phyloP scores from a whole-genome alignment of 352 stramenopile species.

The Pythium monospermum region DNA sequence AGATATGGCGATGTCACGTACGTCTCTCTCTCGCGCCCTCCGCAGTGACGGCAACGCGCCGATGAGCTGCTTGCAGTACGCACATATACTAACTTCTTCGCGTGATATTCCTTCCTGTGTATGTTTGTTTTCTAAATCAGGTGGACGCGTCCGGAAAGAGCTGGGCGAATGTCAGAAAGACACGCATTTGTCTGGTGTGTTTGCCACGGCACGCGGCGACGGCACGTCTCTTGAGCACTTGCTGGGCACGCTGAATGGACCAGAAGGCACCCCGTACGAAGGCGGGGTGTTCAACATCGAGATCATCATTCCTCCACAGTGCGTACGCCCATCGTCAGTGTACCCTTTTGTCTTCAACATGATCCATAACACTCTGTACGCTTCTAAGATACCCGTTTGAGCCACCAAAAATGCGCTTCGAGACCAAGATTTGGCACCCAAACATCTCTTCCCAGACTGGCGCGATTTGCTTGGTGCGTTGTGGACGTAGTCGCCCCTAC shows the following conservation, averaged over 20 bases:
- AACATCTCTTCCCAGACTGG: slow-evolving; percentile 97
- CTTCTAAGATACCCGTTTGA: slow-evolving; percentile 90
- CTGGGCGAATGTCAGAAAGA: slow-evolving; percentile 85
- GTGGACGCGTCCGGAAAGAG: slow-evolving; percentile 80
- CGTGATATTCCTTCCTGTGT: neutral
- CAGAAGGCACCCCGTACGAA: slow-evolving; percentile 82
- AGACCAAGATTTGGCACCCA: slow-evolving; percentile 96
- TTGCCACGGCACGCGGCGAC: slow-evolving; percentile 36
- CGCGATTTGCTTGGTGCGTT: slow-evolving; percentile 91
- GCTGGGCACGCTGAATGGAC: slow-evolving; percentile 61
- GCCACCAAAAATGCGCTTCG: slow-evolving; percentile 92
- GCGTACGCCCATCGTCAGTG: slow-evolving; percentile 17
- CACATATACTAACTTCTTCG: too few relatives aligned
- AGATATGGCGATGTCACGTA: too few relatives aligned
- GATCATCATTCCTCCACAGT: slow-evolving; percentile 93
- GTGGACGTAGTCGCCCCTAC: too few relatives aligned
- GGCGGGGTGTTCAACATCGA: slow-evolving; percentile 89
- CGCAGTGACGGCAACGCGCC: too few relatives aligned
- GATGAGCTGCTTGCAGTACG: too few relatives aligned
- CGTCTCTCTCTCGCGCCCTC: too few relatives aligned
- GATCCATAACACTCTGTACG: neutral
- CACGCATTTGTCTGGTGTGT: slow-evolving; percentile 76
- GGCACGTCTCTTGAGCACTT: slow-evolving; percentile 20
- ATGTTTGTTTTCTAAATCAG: slow-evolving; percentile 14
- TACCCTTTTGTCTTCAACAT: neutral